Evolutionary conservation across 495 filamentous ascomycete species (phyloP).

Genomic region (Clavariopsis aquatica): DNA sequence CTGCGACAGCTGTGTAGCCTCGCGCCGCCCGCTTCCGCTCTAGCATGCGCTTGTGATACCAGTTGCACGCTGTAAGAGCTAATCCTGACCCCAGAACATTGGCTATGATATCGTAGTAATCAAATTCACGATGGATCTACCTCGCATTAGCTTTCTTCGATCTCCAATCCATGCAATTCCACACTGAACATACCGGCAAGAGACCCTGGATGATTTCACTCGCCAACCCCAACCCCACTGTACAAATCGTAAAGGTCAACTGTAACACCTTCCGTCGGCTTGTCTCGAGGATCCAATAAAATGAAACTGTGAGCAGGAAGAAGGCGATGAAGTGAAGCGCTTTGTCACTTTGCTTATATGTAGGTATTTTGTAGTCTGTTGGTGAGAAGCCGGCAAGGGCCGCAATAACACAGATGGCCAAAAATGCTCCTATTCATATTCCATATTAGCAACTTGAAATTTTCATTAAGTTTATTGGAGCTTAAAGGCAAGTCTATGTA

Average conservation of each 20-base stretch:
- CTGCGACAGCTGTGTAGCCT: conserved; percentile 65
- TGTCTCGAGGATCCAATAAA: conserved; percentile 98
- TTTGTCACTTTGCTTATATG: conserved; percentile 70
- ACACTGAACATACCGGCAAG: conserved; percentile 53
- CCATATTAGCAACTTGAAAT: background rate
- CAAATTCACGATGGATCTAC: conserved; percentile 74
- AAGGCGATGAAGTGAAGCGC: conserved; percentile 86
- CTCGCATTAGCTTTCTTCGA: conserved; percentile 8
- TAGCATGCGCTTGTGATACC: conserved; percentile 95
- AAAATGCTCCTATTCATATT: conserved; percentile 55
- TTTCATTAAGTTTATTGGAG: background rate
- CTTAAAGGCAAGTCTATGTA: background rate
- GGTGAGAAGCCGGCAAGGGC: conserved; percentile 46
- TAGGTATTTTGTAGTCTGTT: conserved; percentile 38
- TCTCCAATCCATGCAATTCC: background rate
- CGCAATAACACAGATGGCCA: conserved; percentile 71
- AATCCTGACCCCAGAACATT: conserved; percentile 78
- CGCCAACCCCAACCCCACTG: conserved; percentile 70
- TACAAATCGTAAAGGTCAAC: conserved; percentile 79
- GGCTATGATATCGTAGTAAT: conserved; percentile 80
- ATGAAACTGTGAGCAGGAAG: conserved; percentile 73
- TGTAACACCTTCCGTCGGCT: conserved; percentile 80
- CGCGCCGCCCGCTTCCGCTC: conserved; percentile 78
- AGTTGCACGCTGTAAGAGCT: conserved; percentile 72
- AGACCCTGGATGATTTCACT: conserved; percentile 83